Evolutionary conservation across 192 early-diverging fungal species (phyloP), one percentile per base, ranked within the genome.

Genomic region (Coemansia sp.): DNA sequence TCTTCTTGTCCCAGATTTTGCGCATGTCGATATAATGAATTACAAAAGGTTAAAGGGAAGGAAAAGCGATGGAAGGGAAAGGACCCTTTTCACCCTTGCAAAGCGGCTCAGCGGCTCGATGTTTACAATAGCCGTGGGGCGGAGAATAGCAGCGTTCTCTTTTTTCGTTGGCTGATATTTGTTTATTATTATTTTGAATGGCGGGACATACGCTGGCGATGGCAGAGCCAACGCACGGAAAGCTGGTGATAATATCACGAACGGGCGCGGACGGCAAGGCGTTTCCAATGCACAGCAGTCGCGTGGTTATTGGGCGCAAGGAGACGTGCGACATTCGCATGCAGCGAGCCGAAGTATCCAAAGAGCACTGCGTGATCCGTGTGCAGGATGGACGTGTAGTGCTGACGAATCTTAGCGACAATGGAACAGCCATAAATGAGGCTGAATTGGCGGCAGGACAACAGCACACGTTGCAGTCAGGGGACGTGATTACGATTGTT

Each of bases 1-100:
- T 90, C 74, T 93, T 95, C 73, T 94, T 81, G 22, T 84, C 82
- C 93, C 93, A 94, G 63, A 97, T 93, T 76, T 94, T 93, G 58
- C 91, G 85, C 92, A 93, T 94, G 5, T 14, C 29, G 3, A 25
- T 8, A n/a, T n/a, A 56, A 15, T 32, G 22, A 11, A 24, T 25
- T 27, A 55, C 12, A 27, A 25, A 54, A 27, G 1, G n/a, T 37
- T 43, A 17, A 6, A 47, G 22, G 8, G 25, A 15, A 43, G 43
- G 43, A n/a, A 58, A 38, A 12, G 56, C 10, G 27, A 21, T 9
- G 1, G 24, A 24, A 53, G 21, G 21, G 10, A 23, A 53, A 53
- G 15, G 51, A 35, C 32, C 32, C 32, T 35, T 35, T 35, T 35
- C 7, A 35, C 32, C 32, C 32, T 35, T 8, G 4, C 32, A 35